Conservation (phyloP, 345 rosid species). For the Citrus glauca region DNA sequence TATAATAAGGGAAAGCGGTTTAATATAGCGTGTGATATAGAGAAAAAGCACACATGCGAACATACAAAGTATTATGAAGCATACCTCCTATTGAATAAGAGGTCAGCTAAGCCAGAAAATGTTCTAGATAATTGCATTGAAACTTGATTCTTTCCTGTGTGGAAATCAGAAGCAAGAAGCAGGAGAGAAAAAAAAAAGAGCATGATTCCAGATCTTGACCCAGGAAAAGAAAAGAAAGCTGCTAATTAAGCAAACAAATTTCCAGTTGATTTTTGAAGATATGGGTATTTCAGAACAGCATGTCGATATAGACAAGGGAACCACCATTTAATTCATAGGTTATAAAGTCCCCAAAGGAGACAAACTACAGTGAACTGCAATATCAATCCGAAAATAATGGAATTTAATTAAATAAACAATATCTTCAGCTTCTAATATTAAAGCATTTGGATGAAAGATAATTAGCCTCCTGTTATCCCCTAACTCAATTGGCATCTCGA, state of each 20-base stretch:
- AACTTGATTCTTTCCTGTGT: slow-evolving; percentile 51
- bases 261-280: background rate
- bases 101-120: slow-evolving; percentile 57
- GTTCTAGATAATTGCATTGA: slow-evolving; percentile 65
- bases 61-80: background rate
- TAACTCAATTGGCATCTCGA: too few species aligned
- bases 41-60: background rate
- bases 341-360: background rate
- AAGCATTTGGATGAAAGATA: background rate
- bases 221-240: background rate
- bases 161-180: background rate
- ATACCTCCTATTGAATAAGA: slow-evolving; percentile 78
- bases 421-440: background rate
- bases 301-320: background rate
- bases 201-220: background rate
- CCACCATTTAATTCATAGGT: background rate
- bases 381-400: background rate
- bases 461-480: background rate
- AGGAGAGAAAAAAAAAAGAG: background rate
- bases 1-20: background rate
- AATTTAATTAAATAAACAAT: background rate
- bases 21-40: background rate
- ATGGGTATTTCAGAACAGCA: background rate
- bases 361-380: background rate
- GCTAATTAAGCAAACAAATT: background rate